Conservation (phyloP, 2,329 filamentous ascomycete species). For the Alternaria burnsii region DNA sequence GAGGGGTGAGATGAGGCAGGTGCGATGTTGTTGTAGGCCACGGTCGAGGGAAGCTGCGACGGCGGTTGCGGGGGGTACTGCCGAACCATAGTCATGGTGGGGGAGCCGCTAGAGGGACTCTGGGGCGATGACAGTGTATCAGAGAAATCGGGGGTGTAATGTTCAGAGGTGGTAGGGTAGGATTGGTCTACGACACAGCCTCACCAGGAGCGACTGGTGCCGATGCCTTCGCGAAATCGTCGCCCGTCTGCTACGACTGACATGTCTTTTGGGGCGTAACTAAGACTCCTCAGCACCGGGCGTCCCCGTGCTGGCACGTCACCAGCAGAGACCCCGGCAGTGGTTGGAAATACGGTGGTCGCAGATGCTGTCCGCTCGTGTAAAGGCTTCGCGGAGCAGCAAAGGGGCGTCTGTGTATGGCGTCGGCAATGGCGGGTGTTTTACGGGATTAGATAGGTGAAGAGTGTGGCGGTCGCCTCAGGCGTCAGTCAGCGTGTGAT, state of each 20-base stretch:
- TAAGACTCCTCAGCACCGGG: slow-evolving; percentile 24
- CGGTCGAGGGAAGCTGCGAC: slow-evolving; percentile 38
- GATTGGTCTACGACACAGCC: slow-evolving; percentile 30
- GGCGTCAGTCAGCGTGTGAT: slow-evolving; percentile 22
- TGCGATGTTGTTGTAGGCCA: slow-evolving; percentile 34
- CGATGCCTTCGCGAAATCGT: slow-evolving; percentile 55
- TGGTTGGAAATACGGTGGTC: slow-evolving; percentile 9
- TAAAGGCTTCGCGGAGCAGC: background rate
- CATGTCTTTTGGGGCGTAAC: slow-evolving; percentile 45
- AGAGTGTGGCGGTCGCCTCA: slow-evolving; percentile 5
- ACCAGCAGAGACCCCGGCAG: slow-evolving; percentile 44
- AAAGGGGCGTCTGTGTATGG: background rate
- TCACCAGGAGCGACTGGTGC: slow-evolving; percentile 52
- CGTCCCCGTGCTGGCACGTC: slow-evolving; percentile 30
- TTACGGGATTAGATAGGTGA: slow-evolving; percentile 15
- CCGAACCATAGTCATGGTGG: slow-evolving; percentile 52
- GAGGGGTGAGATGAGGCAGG: slow-evolving; percentile 37
- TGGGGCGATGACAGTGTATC: slow-evolving; percentile 6
- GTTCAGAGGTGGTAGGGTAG: background rate
- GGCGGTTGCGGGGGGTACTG: slow-evolving; percentile 48
- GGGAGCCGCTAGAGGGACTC: slow-evolving; percentile 17
- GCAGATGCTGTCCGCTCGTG: slow-evolving; percentile 3
- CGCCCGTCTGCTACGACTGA: slow-evolving; percentile 48
- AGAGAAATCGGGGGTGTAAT: background rate
- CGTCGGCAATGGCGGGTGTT: background rate